Conservation (phyloP, 768 basidiomycete genomes). For the Boletus pseudopeckii region DNA sequence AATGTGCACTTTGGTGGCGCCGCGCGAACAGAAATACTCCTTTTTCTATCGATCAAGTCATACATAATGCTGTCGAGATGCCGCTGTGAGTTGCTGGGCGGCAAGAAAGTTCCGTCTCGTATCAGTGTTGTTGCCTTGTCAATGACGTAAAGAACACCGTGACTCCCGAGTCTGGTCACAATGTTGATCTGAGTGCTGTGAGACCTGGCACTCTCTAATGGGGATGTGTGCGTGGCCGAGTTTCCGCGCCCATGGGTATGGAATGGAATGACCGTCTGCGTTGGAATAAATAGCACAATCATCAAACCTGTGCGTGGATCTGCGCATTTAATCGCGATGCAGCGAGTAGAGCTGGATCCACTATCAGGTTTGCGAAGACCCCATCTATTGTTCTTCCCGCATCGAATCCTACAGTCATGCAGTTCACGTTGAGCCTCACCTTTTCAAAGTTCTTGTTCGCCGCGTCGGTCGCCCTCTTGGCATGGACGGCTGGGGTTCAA, state of each 20-base stretch:
- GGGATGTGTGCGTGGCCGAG: not conserved
- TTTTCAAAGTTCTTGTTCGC: not conserved
- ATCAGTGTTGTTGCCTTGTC: not conserved
- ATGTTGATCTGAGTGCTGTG: not conserved
- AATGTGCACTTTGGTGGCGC: not conserved
- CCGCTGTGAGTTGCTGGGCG: not conserved
- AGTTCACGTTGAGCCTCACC: not conserved
- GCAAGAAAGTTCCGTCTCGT: not conserved
- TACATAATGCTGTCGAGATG: not conserved
- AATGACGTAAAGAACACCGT: constrained; percentile 3
- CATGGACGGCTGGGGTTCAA: constrained; percentile 5
- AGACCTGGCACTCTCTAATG: constrained; percentile 1
- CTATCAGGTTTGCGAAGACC: not conserved
- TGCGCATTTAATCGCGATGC: not conserved
- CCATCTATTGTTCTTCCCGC: not conserved
- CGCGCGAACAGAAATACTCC: not conserved
- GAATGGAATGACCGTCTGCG: not conserved
- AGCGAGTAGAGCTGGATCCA: not conserved
- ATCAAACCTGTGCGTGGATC: not conserved
- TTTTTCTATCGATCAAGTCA: not conserved
- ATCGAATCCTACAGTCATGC: constrained; percentile 4
- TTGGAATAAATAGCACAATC: not conserved
- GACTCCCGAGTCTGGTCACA: not conserved
- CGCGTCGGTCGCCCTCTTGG: not conserved
- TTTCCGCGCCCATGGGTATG: not conserved